Conservation (phyloP, 1,284 basidiomycete genomes). For the Puccinia horiana region DNA sequence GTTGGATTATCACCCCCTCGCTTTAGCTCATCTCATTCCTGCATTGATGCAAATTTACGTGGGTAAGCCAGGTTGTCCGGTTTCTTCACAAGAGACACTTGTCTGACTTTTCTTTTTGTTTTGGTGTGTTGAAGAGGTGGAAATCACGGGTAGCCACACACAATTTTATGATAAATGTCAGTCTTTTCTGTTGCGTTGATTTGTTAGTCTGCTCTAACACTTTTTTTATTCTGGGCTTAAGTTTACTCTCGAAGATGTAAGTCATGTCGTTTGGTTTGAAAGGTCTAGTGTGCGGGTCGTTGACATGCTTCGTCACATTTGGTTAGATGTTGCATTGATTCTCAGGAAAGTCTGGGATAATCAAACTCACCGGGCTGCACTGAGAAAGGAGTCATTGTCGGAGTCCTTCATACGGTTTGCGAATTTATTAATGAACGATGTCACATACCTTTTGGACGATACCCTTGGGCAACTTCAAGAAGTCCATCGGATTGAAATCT, state of each 20-base stretch:
- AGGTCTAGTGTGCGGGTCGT: not conserved
- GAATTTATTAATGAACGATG: conserved; percentile 98
- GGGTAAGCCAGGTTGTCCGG: conserved; percentile 63
- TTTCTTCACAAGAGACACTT: not conserved
- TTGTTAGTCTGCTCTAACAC: conserved; percentile 5
- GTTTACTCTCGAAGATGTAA: conserved; percentile 49
- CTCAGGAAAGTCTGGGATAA: conserved; percentile 88
- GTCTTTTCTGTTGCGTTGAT: not conserved
- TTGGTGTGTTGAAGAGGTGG: conserved; percentile 85
- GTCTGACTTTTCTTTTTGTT: not conserved
- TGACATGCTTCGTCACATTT: not conserved
- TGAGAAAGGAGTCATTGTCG: conserved; percentile 76
- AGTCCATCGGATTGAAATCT: conserved; percentile 79
- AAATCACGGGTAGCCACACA: conserved; percentile 92
- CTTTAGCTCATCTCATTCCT: conserved; percentile 84
- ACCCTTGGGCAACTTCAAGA: conserved; percentile 84
- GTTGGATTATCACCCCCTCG: conserved; percentile 80
- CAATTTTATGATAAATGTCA: conserved; percentile 93
- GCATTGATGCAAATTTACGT: conserved; percentile 94
- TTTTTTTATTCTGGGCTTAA: not conserved
- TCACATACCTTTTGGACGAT: conserved; percentile 96
- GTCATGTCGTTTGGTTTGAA: not conserved
- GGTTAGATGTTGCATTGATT: conserved; percentile 73
- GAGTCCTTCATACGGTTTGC: conserved; percentile 92
- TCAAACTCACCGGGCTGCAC: conserved; percentile 77